A percentile compares a stretch with the other conserved stretches of the same genome.
Conservation (phyloP, 2,329 filamentous ascomycete species). For the Celoporthe dispersa region DNA sequence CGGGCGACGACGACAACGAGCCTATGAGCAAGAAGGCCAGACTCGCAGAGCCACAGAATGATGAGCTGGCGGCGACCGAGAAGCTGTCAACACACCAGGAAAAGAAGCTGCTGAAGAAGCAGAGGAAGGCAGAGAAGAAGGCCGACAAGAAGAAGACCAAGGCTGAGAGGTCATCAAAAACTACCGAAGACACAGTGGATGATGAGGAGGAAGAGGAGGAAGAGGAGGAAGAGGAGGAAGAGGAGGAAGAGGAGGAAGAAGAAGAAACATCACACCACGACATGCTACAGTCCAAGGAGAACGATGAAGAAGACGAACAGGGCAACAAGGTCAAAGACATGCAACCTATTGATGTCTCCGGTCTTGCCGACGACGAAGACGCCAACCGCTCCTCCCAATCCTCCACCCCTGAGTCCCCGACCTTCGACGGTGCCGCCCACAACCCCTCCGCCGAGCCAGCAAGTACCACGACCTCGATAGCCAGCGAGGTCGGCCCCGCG, state of each 20-base stretch:
- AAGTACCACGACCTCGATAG: constrained; percentile 69
- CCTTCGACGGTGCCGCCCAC: constrained; percentile 57
- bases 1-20: constrained; percentile 44
- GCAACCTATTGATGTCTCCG: constrained; percentile 50
- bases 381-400: constrained; percentile 46
- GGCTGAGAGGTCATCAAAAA: constrained; percentile 24
- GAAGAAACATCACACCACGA: constrained; percentile 24
- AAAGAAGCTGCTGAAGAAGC: constrained; percentile 30
- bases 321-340: constrained; percentile 39
- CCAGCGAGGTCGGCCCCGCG: constrained; percentile 57
- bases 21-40: constrained; percentile 63
- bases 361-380: constrained; percentile 53
- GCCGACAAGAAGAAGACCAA: constrained; percentile 34
- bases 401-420: constrained; percentile 61
- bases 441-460: constrained; percentile 51
- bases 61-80: constrained; percentile 34
- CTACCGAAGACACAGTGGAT: constrained; percentile 1
- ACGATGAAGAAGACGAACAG: constrained; percentile 37
- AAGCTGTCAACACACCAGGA: constrained; percentile 27
- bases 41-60: constrained; percentile 33
- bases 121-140: constrained; percentile 35
- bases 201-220: constrained; percentile 39
- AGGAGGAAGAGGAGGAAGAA: constrained; percentile 55
- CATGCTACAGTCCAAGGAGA: constrained; percentile 33
- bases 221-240: constrained; percentile 38